A percentile compares a stretch with the other conserved stretches of the same genome.
These are phyloP conservation scores for Backusella sp. DNA, from an alignment of 192 early-diverging fungal genomes.

Conservation along the genomic window DNA sequence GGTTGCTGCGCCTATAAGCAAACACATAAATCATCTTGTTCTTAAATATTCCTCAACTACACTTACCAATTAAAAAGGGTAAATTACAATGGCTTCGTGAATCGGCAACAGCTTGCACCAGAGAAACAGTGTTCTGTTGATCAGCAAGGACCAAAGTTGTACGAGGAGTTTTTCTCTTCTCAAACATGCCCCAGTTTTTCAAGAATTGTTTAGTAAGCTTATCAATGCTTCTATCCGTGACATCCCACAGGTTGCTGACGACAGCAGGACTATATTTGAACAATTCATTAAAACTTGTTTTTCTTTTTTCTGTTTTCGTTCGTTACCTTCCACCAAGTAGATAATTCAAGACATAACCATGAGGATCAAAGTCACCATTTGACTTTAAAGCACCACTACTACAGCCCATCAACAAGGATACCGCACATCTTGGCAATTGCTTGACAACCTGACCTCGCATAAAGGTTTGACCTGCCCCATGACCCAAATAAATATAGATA, in stretches of 20 bases:
- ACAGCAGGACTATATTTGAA: conserved; percentile 59
- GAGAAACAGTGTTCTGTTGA: conserved; percentile 41
- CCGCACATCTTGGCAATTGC: conserved; percentile 65
- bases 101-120: conserved; percentile 73
- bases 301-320: not conserved
- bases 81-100: conserved; percentile 75
- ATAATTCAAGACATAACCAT: conserved; percentile 82
- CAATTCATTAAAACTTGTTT: not conserved
- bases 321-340: conserved; percentile 77
- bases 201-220: conserved; percentile 76
- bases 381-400: conserved; percentile 80
- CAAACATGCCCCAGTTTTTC: conserved; percentile 65
- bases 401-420: conserved; percentile 89
- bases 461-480: conserved; percentile 89
- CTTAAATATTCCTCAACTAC: not conserved
- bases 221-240: conserved; percentile 96
- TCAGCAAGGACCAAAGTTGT: conserved; percentile 53
- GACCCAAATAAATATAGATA: conserved; percentile 82
- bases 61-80: conserved; percentile 76
- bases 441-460: conserved; percentile 66
- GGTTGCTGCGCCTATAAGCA: conserved; percentile 63
- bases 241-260: conserved; percentile 97
- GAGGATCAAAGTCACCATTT: conserved; percentile 86
- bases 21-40: not conserved
- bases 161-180: not conserved